Conservation (phyloP, 202 grass and related monocot genomes). For the Schoenoplectus triqueter region DNA sequence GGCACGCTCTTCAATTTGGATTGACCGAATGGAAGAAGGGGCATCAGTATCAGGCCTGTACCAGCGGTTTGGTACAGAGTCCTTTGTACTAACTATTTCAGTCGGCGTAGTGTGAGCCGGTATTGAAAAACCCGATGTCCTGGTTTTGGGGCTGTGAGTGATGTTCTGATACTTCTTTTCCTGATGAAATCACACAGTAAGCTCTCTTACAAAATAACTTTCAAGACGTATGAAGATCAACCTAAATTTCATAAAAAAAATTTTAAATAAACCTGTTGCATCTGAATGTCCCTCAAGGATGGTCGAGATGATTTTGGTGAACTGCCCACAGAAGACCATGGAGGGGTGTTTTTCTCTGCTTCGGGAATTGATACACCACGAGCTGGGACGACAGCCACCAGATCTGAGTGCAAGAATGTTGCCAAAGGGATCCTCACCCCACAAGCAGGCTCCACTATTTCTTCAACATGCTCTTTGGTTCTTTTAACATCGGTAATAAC, state of each 20-base stretch:
- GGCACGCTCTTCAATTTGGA: constrained; percentile 95
- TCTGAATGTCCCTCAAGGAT: constrained; percentile 94
- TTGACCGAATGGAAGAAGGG: constrained; percentile 88
- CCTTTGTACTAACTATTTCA: constrained; percentile 56
- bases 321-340: constrained; percentile 78
- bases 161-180: constrained; percentile 67
- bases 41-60: constrained; percentile 78
- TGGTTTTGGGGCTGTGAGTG: constrained; percentile 71
- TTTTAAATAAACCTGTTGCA: constrained; percentile 71
- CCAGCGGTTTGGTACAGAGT: constrained; percentile 78
- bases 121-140: constrained; percentile 75
- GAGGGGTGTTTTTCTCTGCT: constrained; percentile 63
- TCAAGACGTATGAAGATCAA: not conserved
- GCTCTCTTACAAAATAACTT: not conserved
- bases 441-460: constrained; percentile 47
- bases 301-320: constrained; percentile 67
- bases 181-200: constrained; percentile 44
- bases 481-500: constrained; percentile 34
- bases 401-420: constrained; percentile 71
- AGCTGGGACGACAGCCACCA: constrained; percentile 55
- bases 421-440: constrained; percentile 51
- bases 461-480: constrained; percentile 51
- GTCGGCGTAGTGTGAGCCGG: constrained; percentile 42
- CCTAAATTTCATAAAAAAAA: not conserved
- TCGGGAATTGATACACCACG: constrained; percentile 51